Conservation (phyloP, 1,284 basidiomycete species). For the Sporisorium scitamineum region DNA sequence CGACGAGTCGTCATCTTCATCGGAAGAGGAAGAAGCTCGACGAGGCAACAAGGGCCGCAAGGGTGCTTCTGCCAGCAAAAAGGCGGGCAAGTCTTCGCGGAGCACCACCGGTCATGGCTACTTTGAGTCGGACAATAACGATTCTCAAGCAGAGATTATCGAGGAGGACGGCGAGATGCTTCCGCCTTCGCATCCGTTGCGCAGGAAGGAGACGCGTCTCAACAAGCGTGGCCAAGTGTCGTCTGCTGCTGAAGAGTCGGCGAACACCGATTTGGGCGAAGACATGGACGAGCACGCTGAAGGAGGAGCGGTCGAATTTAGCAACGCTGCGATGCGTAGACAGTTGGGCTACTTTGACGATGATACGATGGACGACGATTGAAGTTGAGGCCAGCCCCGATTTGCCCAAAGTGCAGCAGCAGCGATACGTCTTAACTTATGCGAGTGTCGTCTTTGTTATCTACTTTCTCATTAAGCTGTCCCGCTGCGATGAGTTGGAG, state of each 20-base stretch:
- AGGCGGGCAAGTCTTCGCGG: conserved; percentile 16
- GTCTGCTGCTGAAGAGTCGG: conserved; percentile 35
- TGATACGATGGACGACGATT: conserved; percentile 31
- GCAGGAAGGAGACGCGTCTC: conserved; percentile 29
- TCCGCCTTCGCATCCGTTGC: conserved; percentile 45
- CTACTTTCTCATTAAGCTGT: neutral
- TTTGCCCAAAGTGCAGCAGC: neutral
- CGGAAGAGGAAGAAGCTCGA: conserved; percentile 27
- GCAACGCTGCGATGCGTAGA: conserved; percentile 30
- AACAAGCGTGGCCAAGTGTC: conserved; percentile 29
- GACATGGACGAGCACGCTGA: conserved; percentile 43
- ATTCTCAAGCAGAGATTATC: conserved; percentile 33
- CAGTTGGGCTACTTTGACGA: conserved; percentile 37
- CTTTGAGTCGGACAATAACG: conserved; percentile 39
- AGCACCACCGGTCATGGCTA: conserved; percentile 15
- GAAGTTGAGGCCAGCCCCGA: neutral
- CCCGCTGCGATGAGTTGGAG: conserved; percentile 8
- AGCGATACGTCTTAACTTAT: neutral
- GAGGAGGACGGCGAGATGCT: conserved; percentile 46
- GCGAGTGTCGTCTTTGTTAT: neutral
- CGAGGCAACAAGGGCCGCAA: conserved; percentile 13
- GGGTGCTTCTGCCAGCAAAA: conserved; percentile 12
- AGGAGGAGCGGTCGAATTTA: conserved; percentile 19
- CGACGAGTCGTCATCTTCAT: conserved; percentile 28
- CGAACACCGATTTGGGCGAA: conserved; percentile 39